Conservation (phyloP, 140 eudicot genomes). For the Senecio squalidus region DNA sequence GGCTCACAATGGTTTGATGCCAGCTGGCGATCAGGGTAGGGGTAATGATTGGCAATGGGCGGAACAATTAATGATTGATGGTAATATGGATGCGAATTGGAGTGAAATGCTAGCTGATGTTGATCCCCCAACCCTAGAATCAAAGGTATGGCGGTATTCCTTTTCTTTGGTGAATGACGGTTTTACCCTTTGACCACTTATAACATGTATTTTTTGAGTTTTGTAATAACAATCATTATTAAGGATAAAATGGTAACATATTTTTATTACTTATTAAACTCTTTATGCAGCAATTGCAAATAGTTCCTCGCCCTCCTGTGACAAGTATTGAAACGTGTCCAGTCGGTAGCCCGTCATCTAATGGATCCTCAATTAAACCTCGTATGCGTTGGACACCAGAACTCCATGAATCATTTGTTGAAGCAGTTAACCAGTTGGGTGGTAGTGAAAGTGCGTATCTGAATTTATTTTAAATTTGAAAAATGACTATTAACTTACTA, state of each 20-base stretch:
- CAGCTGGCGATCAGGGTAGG: conserved; percentile 32
- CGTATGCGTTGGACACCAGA: conserved; percentile 97
- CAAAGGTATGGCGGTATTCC: conserved; percentile 72
- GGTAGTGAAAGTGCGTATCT: conserved; percentile 63
- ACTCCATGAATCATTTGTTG: conserved; percentile 72
- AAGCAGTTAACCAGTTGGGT: conserved; percentile 65
- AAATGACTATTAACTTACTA: no score
- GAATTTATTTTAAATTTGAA: no score
- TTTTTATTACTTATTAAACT: no score
- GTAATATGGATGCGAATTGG: conserved; percentile 57
- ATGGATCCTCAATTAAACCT: conserved; percentile 38
- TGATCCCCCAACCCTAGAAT: conserved; percentile 50
- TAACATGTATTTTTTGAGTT: no score
- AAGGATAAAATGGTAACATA: no score
- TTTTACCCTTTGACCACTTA: no score
- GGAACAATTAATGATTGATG: conserved; percentile 59
- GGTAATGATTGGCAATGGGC: conserved; percentile 52
- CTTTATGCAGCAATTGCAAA: conserved; percentile 31
- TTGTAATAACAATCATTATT: no score
- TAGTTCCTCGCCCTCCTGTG: conserved; percentile 19
- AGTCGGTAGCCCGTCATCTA: conserved; percentile 42
- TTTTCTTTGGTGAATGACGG: no score
- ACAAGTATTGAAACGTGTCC: conserved; percentile 40
- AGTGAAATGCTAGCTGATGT: conserved; percentile 55
- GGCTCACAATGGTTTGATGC: conserved; percentile 21